Conservation (phyloP, 1,139 yeast species). For the Barnettozyma hawaiiensis region DNA sequence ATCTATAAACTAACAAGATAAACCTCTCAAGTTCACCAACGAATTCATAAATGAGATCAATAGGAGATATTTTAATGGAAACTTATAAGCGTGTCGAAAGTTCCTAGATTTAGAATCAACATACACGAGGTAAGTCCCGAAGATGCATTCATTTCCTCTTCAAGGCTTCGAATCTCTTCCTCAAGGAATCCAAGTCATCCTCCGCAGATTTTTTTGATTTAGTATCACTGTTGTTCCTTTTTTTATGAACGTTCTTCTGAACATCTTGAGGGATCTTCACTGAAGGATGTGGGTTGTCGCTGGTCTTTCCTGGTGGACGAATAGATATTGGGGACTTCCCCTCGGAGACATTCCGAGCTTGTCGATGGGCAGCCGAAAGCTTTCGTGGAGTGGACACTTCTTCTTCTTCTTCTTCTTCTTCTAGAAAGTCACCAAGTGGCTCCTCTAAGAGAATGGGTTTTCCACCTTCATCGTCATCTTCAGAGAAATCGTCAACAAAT, state of each 20-base stretch:
- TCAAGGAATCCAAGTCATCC: conserved; percentile 43
- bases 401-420: conserved; percentile 18
- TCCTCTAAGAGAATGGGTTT: conserved; percentile 22
- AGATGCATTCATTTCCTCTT: conserved; percentile 23
- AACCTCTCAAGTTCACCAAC: no score
- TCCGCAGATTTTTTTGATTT: conserved; percentile 24
- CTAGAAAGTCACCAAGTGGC: conserved; percentile 21
- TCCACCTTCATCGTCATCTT: conserved; percentile 28
- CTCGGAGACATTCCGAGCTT: conserved; percentile 23
- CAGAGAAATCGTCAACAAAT: conserved; percentile 21
- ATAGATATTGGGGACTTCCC: conserved; percentile 40
- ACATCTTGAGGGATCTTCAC: conserved; percentile 39
- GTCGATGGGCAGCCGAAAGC: conserved; percentile 29
- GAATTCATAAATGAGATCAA: no score
- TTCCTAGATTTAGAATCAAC: no score
- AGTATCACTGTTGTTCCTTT: conserved; percentile 23
- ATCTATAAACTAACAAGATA: no score
- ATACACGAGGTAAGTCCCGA: no score
- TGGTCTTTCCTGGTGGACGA: conserved; percentile 40
- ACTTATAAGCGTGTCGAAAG: no score
- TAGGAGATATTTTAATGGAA: no score
- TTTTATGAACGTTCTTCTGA: conserved; percentile 26
- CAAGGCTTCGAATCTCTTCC: conserved; percentile 51
- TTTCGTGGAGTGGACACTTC: conserved; percentile 23
- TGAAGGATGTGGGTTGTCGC: conserved; percentile 39